A percentile compares a stretch with the other conserved stretches of the same genome.
Evolutionary conservation across 768 basidiomycete species (phyloP).

Genomic region (Boletus edulis): DNA sequence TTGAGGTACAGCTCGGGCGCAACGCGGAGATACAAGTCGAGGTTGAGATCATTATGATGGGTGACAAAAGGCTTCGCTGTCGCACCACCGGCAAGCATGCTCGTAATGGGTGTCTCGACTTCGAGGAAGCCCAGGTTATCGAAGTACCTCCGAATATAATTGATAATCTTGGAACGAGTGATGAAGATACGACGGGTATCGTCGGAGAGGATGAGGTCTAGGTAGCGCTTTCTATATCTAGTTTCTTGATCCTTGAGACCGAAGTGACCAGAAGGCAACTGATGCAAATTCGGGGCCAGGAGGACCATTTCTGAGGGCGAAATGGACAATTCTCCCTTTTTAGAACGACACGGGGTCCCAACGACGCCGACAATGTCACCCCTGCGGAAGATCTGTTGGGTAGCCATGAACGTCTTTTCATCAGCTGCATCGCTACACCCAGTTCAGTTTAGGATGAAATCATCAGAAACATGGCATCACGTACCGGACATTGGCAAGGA

Average conservation of each 20-base stretch:
- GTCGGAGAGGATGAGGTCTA: slow-evolving; percentile 95
- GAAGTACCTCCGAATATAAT: slow-evolving; percentile 89
- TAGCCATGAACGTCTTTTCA: slow-evolving; percentile 60
- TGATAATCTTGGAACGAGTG: slow-evolving; percentile 85
- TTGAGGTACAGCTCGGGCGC: slow-evolving; percentile 99
- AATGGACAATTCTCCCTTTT: slow-evolving; percentile 94
- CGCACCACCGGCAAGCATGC: slow-evolving; percentile 93
- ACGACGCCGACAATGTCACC: slow-evolving; percentile 96
- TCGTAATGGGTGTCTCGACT: slow-evolving; percentile 98
- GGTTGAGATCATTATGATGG: slow-evolving; percentile 96
- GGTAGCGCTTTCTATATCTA: slow-evolving; percentile 96
- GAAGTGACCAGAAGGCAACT: slow-evolving; percentile 88
- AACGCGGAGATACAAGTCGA: slow-evolving; percentile 95
- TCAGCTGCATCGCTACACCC: slow-evolving; percentile 56
- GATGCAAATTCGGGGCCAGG: slow-evolving; percentile 94
- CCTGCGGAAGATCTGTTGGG: slow-evolving; percentile 86
- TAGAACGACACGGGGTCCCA: slow-evolving; percentile 86
- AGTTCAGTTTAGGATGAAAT: slow-evolving; percentile 17
- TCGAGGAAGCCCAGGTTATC: slow-evolving; percentile 94
- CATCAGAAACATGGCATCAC: slow-evolving; percentile 25
- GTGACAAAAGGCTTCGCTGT: slow-evolving; percentile 99
- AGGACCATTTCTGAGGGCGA: slow-evolving; percentile 77
- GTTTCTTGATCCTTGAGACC: slow-evolving; percentile 98
- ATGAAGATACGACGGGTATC: slow-evolving; percentile 88
- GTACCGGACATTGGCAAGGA: slow-evolving; percentile 87